Conservation (phyloP, 1,284 basidiomycete genomes). For the Cryptococcus floricola region DNA sequence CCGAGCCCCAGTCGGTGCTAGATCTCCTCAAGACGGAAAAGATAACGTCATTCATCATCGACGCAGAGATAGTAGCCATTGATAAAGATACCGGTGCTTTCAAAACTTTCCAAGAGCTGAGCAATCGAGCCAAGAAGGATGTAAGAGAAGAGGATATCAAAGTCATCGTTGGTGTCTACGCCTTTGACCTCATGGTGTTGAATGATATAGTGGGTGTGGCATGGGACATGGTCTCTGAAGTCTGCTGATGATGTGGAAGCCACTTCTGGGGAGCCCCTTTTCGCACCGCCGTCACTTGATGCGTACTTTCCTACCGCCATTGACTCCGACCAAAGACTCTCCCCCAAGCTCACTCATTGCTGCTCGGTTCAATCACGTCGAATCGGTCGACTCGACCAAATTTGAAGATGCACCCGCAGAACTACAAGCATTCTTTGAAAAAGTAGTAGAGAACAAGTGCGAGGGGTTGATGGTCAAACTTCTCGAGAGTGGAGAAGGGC, state of each 20-base stretch:
- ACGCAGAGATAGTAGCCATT: slow-evolving; percentile 95
- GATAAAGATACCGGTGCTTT: slow-evolving; percentile 77
- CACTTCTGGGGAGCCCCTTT: slow-evolving; percentile 67
- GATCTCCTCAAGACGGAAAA: slow-evolving; percentile 27
- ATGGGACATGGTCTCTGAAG: background rate
- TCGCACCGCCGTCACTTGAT: slow-evolving; percentile 67
- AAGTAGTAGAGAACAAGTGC: slow-evolving; percentile 73
- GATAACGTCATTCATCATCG: slow-evolving; percentile 79
- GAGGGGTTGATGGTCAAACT: slow-evolving; percentile 96
- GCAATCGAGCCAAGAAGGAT: slow-evolving; percentile 92
- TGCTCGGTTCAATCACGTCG: slow-evolving; percentile 73
- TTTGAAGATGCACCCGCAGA: slow-evolving; percentile 51
- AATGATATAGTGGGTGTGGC: slow-evolving; percentile 73
- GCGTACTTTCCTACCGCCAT: slow-evolving; percentile 55
- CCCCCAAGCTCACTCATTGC: slow-evolving; percentile 52
- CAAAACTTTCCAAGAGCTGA: slow-evolving; percentile 96
- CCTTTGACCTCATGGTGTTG: slow-evolving; percentile 89
- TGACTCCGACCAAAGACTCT: slow-evolving; percentile 42
- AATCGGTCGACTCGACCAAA: slow-evolving; percentile 64
- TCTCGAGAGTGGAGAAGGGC: slow-evolving; percentile 48
- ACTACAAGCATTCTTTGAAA: slow-evolving; percentile 74
- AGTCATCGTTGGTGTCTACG: slow-evolving; percentile 90
- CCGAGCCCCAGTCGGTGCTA: slow-evolving; percentile 20
- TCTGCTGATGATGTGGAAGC: slow-evolving; percentile 48
- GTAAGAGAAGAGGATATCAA: slow-evolving; percentile 95